Conservation (phyloP, 1,284 basidiomycete genomes). For the Cryptococcus wingfieldii region DNA sequence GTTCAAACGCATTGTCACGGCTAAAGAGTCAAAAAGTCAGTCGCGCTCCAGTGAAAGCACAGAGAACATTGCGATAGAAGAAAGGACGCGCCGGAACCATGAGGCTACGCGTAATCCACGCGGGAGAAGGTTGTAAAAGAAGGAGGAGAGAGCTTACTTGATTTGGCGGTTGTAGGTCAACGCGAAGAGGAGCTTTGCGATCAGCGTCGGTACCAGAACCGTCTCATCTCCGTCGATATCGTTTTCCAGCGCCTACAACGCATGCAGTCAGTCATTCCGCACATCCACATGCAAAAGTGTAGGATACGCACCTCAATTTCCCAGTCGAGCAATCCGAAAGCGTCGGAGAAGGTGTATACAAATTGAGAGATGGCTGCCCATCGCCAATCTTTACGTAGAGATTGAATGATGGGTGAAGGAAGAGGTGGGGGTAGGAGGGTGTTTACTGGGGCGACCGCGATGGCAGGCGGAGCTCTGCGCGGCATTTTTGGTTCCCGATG, state of each 20-base stretch:
- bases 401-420: slow-evolving; percentile 42
- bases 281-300: not conserved
- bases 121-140: not conserved
- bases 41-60: not conserved
- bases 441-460: slow-evolving; percentile 25
- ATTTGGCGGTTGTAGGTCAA: slow-evolving; percentile 53
- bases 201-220: slow-evolving; percentile 48
- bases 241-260: slow-evolving; percentile 46
- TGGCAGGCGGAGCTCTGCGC: slow-evolving; percentile 17
- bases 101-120: not conserved
- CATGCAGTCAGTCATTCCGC: not conserved
- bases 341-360: slow-evolving; percentile 46
- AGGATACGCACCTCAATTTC: slow-evolving; percentile 43
- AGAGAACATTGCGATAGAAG: not conserved
- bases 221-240: slow-evolving; percentile 51
- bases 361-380: slow-evolving; percentile 50
- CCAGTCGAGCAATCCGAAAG: slow-evolving; percentile 45
- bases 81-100: not conserved
- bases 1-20: slow-evolving; percentile 43
- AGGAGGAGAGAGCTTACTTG: slow-evolving; percentile 42
- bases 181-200: slow-evolving; percentile 51
- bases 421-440: slow-evolving; percentile 30
- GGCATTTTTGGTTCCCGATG: slow-evolving; percentile 23
- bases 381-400: slow-evolving; percentile 44
- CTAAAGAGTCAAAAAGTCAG: slow-evolving; percentile 15